Evolutionary conservation across 2,329 filamentous ascomycete species (phyloP).

Genomic region (Fusarium buxicola): DNA sequence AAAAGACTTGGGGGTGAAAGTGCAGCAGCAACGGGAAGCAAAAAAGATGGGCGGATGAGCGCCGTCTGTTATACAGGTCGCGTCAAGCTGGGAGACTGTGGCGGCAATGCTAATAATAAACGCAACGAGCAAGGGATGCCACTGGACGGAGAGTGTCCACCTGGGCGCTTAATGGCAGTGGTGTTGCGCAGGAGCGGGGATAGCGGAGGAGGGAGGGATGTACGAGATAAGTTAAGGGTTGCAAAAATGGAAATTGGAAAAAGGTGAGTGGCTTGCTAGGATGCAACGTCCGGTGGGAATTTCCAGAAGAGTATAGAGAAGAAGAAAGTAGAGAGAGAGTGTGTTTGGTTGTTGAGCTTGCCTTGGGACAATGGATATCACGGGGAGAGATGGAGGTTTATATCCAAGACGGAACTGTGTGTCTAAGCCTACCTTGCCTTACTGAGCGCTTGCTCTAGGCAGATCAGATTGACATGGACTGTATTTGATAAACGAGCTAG

Average conservation of each 20-base stretch:
- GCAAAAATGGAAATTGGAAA: background rate
- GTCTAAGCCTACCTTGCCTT: slow-evolving; percentile 3
- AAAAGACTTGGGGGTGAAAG: background rate
- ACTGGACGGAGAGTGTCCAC: slow-evolving; percentile 42
- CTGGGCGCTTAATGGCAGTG: slow-evolving; percentile 43
- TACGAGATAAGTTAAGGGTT: too few relatives aligned
- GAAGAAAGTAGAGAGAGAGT: background rate
- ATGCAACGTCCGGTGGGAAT: background rate
- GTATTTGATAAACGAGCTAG: slow-evolving; percentile 13
- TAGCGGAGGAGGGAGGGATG: slow-evolving; percentile 10
- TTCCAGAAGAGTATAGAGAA: slow-evolving; percentile 6
- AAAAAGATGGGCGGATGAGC: slow-evolving; percentile 21
- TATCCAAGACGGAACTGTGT: slow-evolving; percentile 19
- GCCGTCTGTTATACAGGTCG: slow-evolving; percentile 30
- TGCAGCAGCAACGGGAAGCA: background rate
- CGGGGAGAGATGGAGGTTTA: slow-evolving; percentile 24
- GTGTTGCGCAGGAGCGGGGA: slow-evolving; percentile 36
- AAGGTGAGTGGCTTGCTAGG: slow-evolving; percentile 2
- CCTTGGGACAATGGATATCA: background rate
- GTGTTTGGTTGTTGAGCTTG: background rate
- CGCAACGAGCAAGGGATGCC: slow-evolving; percentile 35
- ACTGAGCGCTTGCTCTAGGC: slow-evolving; percentile 19
- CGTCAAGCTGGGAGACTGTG: slow-evolving; percentile 34
- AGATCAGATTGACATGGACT: slow-evolving; percentile 5
- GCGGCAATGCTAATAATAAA: slow-evolving; percentile 48